These are phyloP conservation scores for Cladosporium phlei DNA, from an alignment of 2,329 filamentous ascomycete species.

Conservation along the genomic window DNA sequence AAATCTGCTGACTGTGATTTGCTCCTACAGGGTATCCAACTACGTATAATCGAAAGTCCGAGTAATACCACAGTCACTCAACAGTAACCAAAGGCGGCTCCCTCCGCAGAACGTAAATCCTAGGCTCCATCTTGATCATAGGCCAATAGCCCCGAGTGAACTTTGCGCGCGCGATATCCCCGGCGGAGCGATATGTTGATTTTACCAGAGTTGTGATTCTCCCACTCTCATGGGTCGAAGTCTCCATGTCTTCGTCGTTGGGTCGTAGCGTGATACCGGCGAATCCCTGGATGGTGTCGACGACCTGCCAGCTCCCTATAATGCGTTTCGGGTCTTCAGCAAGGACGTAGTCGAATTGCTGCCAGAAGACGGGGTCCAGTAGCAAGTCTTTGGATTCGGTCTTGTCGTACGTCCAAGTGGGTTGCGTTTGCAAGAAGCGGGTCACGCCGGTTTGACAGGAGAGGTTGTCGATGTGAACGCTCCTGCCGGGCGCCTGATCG, in stretches of 20 bases:
- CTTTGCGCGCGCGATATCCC: slow-evolving; percentile 21
- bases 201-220: slow-evolving; percentile 11
- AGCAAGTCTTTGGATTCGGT: slow-evolving; percentile 47
- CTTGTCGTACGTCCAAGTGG: slow-evolving; percentile 56
- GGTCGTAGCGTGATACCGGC: slow-evolving; percentile 47
- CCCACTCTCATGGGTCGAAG: neutral
- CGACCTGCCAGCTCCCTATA: slow-evolving; percentile 50
- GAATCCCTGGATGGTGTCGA: slow-evolving; percentile 49
- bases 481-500: slow-evolving; percentile 14
- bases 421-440: slow-evolving; percentile 48
- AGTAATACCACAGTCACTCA: neutral
- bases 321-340: slow-evolving; percentile 47
- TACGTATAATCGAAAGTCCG: no score
- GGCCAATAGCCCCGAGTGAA: slow-evolving; percentile 52
- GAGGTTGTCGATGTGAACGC: slow-evolving; percentile 56
- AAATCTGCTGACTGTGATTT: neutral
- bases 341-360: slow-evolving; percentile 54
- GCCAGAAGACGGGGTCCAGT: slow-evolving; percentile 52
- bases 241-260: slow-evolving; percentile 22
- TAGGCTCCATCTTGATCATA: slow-evolving; percentile 50
- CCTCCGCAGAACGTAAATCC: slow-evolving; percentile 48
- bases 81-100: slow-evolving; percentile 12
- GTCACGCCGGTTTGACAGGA: slow-evolving; percentile 61
- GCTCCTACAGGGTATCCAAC: slow-evolving; percentile 27
- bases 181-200: slow-evolving; percentile 16